Conservation (phyloP, 768 basidiomycete genomes). For the Boletus rubescentipes region DNA sequence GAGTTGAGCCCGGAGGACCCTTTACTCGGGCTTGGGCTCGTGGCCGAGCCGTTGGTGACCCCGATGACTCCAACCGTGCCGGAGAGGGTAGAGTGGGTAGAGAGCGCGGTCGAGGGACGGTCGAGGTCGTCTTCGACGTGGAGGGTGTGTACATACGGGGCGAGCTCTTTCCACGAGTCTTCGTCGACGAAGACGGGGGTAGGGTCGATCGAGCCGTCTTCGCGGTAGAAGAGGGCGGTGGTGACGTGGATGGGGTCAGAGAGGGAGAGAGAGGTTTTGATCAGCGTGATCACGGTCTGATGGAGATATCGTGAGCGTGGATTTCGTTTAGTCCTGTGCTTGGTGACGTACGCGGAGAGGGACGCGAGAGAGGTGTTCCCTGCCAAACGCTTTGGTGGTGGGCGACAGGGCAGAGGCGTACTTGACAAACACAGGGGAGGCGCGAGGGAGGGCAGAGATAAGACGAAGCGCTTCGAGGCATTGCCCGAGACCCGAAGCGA, state of each 20-base stretch:
- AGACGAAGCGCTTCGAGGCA: constrained; percentile 35
- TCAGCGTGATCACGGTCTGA: constrained; percentile 26
- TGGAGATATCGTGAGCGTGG: background rate
- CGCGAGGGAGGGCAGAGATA: constrained; percentile 28
- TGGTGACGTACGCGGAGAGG: constrained; percentile 29
- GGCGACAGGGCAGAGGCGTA: constrained; percentile 19
- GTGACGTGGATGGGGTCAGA: constrained; percentile 19
- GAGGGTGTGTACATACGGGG: constrained; percentile 30
- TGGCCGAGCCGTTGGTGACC: background rate
- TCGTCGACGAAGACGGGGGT: constrained; percentile 26
- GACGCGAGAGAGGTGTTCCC: constrained; percentile 31
- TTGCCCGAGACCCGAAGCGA: constrained; percentile 33
- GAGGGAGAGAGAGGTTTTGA: constrained; percentile 20
- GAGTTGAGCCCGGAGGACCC: constrained; percentile 15
- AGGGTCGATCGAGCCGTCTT: constrained; percentile 29
- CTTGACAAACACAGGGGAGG: constrained; percentile 29
- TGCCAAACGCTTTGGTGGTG: constrained; percentile 29
- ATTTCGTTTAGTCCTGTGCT: no score
- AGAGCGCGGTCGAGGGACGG: constrained; percentile 11
- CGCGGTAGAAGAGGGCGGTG: constrained; percentile 30
- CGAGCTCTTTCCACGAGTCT: constrained; percentile 34
- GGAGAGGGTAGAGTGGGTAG: constrained; percentile 11
- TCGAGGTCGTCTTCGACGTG: constrained; percentile 31
- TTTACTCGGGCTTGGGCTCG: background rate
- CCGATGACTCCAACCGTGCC: background rate